Percentiles rank a stretch among this genome's conserved stretches.
Evolutionary conservation across 257 asterid species (phyloP).

Genomic region (Sherardia arvensis): DNA sequence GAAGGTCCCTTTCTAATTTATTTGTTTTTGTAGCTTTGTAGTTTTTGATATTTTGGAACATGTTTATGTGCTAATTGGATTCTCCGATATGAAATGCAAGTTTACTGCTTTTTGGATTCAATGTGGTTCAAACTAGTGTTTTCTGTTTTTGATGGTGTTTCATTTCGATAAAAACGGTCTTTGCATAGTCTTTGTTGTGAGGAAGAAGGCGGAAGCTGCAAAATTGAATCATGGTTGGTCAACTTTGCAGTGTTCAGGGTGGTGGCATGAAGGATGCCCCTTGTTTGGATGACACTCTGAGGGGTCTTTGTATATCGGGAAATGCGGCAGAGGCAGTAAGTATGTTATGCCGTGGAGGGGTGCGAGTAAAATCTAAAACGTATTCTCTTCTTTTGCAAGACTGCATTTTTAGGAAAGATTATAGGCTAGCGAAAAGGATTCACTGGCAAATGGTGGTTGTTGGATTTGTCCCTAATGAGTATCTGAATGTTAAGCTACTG

Average conservation of each 20-base stretch:
- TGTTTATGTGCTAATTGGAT: background rate
- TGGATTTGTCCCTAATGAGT: conserved; percentile 63
- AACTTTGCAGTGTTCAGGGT: conserved; percentile 83
- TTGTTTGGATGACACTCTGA: conserved; percentile 59
- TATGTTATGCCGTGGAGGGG: conserved; percentile 55
- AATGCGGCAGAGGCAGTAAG: conserved; percentile 78
- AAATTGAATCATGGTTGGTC: conserved; percentile 12
- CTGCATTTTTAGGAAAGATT: conserved; percentile 66
- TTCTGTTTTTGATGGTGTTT: background rate
- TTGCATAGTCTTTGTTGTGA: conserved; percentile 7
- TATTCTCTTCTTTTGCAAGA: conserved; percentile 89
- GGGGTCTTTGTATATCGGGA: conserved; percentile 78
- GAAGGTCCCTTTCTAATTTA: conserved; percentile 43
- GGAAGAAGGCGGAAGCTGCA: conserved; percentile 17
- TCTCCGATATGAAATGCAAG: background rate
- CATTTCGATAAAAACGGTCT: background rate
- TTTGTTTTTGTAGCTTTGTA: background rate
- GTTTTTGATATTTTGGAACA: background rate
- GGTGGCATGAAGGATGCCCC: conserved; percentile 23
- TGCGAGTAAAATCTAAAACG: conserved; percentile 47
- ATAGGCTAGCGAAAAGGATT: conserved; percentile 58
- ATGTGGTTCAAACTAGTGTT: background rate
- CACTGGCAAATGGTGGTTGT: conserved; percentile 80
- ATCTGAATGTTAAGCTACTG: conserved; percentile 65
- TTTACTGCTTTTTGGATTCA: background rate